phyloP scores from a whole-genome alignment of 1,139 yeast species.

The Hansenula anomala region DNA sequence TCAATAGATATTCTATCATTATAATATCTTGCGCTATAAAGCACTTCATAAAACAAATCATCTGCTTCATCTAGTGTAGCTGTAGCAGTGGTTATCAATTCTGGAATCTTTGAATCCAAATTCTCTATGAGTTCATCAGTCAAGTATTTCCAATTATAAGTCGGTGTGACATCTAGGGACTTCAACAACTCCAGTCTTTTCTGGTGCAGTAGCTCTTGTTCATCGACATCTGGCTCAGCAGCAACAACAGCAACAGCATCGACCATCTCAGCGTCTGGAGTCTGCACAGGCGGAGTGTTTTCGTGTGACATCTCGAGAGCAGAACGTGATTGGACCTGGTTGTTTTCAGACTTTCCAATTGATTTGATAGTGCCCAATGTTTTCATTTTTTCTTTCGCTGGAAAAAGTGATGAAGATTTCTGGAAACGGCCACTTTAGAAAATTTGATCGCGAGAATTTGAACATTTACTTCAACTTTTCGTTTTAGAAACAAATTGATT shows the following conservation, averaged over 20 bases:
- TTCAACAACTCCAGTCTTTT: constrained; percentile 4
- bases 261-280: constrained; percentile 8
- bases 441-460: no score
- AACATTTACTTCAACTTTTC: no score
- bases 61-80: constrained; percentile 4
- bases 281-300: background rate
- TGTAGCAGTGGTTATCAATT: background rate
- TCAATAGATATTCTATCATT: constrained; percentile 9
- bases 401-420: no score
- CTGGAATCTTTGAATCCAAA: constrained; percentile 1
- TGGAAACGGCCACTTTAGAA: no score
- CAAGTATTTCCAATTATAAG: constrained; percentile 12
- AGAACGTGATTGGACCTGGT: no score
- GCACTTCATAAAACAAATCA: constrained; percentile 16
- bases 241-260: no score
- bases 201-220: background rate
- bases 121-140: constrained; percentile 5
- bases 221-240: background rate
- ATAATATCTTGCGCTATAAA: constrained; percentile 13
- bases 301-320: background rate
- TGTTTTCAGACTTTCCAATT: no score
- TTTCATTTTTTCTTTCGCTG: no score
- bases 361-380: no score
- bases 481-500: no score
- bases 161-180: background rate